These are phyloP conservation scores for Phytopythium kandeliae DNA, from an alignment of 352 stramenopile genomes.

Conservation along the genomic window DNA sequence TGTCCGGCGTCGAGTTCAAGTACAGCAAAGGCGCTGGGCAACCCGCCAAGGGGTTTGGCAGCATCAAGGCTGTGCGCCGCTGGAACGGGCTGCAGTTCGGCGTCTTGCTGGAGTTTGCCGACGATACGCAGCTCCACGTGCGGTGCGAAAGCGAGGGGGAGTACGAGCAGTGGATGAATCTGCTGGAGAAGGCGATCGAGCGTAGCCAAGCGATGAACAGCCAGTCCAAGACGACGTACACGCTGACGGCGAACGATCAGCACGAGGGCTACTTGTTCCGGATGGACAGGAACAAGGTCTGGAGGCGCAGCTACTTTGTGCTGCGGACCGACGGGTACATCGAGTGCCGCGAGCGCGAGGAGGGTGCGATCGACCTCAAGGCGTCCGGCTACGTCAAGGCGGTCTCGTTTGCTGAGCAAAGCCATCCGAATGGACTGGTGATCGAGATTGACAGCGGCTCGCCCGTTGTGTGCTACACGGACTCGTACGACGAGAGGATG, in stretches of 20 bases:
- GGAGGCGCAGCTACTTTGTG: slow-evolving; percentile 57
- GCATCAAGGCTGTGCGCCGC: slow-evolving; percentile 33
- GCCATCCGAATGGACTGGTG: slow-evolving; percentile 58
- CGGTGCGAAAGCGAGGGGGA: slow-evolving; percentile 40
- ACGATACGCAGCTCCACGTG: slow-evolving; percentile 34
- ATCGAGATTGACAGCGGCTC: slow-evolving; percentile 63
- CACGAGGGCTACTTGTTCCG: slow-evolving; percentile 68
- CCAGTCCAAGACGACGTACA: slow-evolving; percentile 70
- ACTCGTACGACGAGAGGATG: slow-evolving; percentile 80
- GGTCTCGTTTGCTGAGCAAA: slow-evolving; percentile 65
- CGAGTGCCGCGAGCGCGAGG: slow-evolving; percentile 51
- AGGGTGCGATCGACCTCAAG: slow-evolving; percentile 30
- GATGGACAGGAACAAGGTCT: slow-evolving; percentile 49
- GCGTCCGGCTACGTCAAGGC: slow-evolving; percentile 62
- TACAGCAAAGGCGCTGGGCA: slow-evolving; percentile 60
- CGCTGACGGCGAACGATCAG: slow-evolving; percentile 49
- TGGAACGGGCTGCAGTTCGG: slow-evolving; percentile 46
- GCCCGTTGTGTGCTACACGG: slow-evolving; percentile 68
- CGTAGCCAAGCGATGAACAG: slow-evolving; percentile 38
- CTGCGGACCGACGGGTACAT: slow-evolving; percentile 69
- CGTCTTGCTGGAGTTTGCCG: slow-evolving; percentile 45
- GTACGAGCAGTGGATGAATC: slow-evolving; percentile 41
- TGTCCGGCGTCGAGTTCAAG: slow-evolving; percentile 70
- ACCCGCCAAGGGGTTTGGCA: slow-evolving; percentile 59
- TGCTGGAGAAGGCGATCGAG: slow-evolving; percentile 50